A percentile compares a stretch with the other conserved stretches of the same genome.
These are phyloP conservation scores for Pholiota microspora DNA, from an alignment of 768 basidiomycete species.

Conservation along the genomic window DNA sequence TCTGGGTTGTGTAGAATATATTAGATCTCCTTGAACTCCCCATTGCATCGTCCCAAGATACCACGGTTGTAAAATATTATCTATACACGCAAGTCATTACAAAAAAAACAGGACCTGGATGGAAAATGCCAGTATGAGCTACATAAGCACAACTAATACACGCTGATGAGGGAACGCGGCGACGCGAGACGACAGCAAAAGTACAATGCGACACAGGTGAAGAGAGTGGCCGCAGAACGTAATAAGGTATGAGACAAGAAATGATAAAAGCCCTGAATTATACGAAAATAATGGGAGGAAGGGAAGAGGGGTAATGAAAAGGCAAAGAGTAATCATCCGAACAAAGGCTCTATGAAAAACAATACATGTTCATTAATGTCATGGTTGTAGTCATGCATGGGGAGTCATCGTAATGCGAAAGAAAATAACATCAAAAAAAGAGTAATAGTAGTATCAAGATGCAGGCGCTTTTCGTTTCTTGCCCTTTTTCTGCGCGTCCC, in stretches of 20 bases:
- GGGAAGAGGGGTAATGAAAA: background rate
- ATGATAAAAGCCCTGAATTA: constrained; percentile 1
- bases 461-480: constrained; percentile 52
- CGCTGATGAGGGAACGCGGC: constrained; percentile 4
- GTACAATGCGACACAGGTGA: background rate
- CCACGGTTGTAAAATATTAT: constrained; percentile 9
- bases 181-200: background rate
- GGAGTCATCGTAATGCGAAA: constrained; percentile 13
- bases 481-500: constrained; percentile 51
- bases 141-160: constrained; percentile 13
- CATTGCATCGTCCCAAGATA: background rate
- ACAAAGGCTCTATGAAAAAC: background rate
- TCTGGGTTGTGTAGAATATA: background rate
- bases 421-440: constrained; percentile 24
- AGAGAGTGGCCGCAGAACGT: constrained; percentile 8
- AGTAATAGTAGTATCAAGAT: constrained; percentile 20
- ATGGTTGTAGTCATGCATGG: constrained; percentile 12
- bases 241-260: constrained; percentile 4
- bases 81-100: constrained; percentile 15
- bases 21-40: constrained; percentile 1
- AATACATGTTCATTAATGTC: constrained; percentile 9
- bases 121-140: constrained; percentile 14
- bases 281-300: background rate
- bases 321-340: background rate
- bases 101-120: constrained; percentile 8